Evolutionary conservation across 2,329 filamentous ascomycete species (phyloP).

Genomic region (Phyllachora maydis): DNA sequence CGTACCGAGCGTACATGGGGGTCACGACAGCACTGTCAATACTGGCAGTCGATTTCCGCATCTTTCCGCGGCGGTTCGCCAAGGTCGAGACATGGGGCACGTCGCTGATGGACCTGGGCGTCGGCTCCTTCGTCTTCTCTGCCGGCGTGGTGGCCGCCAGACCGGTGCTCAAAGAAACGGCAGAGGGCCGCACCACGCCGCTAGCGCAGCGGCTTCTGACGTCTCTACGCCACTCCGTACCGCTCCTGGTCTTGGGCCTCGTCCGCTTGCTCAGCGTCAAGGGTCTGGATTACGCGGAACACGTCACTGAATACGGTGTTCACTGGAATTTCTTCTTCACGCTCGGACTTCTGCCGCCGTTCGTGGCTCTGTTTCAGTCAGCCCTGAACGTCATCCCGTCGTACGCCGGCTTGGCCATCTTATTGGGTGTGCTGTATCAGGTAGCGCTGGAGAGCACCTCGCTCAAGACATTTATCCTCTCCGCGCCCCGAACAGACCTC

Average conservation of each 20-base stretch:
- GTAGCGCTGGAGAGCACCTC: constrained; percentile 51
- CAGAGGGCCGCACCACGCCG: constrained; percentile 24
- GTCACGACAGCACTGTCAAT: constrained; percentile 78
- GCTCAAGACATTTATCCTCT: constrained; percentile 68
- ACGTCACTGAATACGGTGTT: constrained; percentile 92
- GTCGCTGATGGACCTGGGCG: constrained; percentile 95
- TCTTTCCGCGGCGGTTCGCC: constrained; percentile 86
- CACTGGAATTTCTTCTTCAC: constrained; percentile 99
- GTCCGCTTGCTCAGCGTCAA: constrained; percentile 78
- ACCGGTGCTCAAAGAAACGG: constrained; percentile 50
- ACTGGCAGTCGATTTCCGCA: constrained; percentile 83
- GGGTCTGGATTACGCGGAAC: constrained; percentile 85
- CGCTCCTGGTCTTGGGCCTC: constrained; percentile 60
- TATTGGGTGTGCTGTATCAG: constrained; percentile 54
- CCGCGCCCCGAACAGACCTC: constrained; percentile 57
- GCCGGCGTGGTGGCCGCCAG: constrained; percentile 79
- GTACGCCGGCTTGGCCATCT: constrained; percentile 53
- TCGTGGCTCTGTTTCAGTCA: constrained; percentile 66
- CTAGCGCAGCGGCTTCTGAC: constrained; percentile 36
- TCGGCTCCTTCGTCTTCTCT: constrained; percentile 93
- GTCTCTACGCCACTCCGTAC: constrained; percentile 63
- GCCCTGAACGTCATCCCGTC: constrained; percentile 51
- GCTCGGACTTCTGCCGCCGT: constrained; percentile 68
- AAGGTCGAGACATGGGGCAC: constrained; percentile 99
- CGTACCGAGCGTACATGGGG: constrained; percentile 82